These are phyloP conservation scores for Dioscorea alata DNA, from an alignment of 106 monocot genomes.

Conservation along the genomic window DNA sequence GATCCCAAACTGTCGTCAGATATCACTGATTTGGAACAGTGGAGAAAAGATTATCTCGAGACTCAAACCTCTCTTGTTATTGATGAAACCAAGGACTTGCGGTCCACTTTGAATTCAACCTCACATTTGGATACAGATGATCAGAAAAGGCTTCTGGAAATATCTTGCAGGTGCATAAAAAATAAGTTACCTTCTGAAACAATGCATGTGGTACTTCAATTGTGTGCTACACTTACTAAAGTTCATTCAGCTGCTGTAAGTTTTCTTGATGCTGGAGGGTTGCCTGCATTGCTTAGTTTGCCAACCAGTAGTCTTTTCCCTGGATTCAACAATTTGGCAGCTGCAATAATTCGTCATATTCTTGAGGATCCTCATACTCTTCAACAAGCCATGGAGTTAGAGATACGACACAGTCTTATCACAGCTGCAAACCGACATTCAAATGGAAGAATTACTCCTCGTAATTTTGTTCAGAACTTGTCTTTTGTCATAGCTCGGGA, in stretches of 20 bases:
- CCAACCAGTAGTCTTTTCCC: conserved; percentile 82
- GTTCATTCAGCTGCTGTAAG: conserved; percentile 70
- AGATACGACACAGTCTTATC: conserved; percentile 82
- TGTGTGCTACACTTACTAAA: conserved; percentile 94
- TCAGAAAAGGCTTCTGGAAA: conserved; percentile 73
- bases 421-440: conserved; percentile 71
- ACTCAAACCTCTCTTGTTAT: conserved; percentile 44
- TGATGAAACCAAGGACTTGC: conserved; percentile 42
- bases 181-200: conserved; percentile 80
- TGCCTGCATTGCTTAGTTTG: conserved; percentile 74
- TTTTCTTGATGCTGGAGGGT: conserved; percentile 83
- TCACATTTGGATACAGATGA: conserved; percentile 46
- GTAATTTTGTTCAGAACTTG: conserved; percentile 87
- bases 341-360: conserved; percentile 89
- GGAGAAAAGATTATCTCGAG: conserved; percentile 40
- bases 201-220: conserved; percentile 90
- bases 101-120: conserved; percentile 12
- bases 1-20: conserved; percentile 61
- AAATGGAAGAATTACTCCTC: conserved; percentile 69
- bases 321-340: conserved; percentile 84
- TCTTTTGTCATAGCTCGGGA: conserved; percentile 79
- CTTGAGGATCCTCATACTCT: conserved; percentile 95
- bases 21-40: conserved; percentile 40
- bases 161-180: conserved; percentile 81
- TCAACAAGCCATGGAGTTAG: conserved; percentile 98